phyloP scores from a whole-genome alignment of 108 stramenopile genomes.

The Pelagomonas calceolata region DNA sequence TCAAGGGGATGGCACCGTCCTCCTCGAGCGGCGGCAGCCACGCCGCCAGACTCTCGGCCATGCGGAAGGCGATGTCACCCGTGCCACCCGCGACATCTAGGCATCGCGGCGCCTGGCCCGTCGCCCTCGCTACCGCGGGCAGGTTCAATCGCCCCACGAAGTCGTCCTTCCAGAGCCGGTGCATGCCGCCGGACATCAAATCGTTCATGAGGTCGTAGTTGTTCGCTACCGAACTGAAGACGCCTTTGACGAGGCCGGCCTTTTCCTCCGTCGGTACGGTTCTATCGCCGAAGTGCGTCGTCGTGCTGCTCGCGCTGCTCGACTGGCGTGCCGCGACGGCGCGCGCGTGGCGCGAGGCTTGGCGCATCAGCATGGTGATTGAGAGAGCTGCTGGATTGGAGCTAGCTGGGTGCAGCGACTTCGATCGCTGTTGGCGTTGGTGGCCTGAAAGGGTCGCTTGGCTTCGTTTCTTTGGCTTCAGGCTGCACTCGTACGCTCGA shows the following conservation, averaged over 20 bases:
- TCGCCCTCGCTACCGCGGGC: background rate
- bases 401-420: too few relatives aligned
- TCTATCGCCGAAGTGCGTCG: constrained; percentile 23
- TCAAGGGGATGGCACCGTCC: constrained; percentile 38
- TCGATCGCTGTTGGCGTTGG: too few relatives aligned
- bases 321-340: too few relatives aligned
- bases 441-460: too few relatives aligned
- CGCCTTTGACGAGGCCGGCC: constrained; percentile 58
- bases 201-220: constrained; percentile 98
- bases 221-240: constrained; percentile 76
- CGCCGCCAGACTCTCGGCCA: constrained; percentile 39
- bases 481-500: too few relatives aligned
- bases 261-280: constrained; percentile 14
- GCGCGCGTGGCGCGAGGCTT: too few relatives aligned
- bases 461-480: too few relatives aligned
- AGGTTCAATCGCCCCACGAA: constrained; percentile 37
- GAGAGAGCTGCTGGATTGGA: too few relatives aligned
- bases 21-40: background rate
- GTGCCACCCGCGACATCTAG: constrained; percentile 97
- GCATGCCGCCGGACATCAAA: constrained; percentile 82
- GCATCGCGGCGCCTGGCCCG: constrained; percentile 11
- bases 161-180: constrained; percentile 94
- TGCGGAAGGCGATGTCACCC: constrained; percentile 92
- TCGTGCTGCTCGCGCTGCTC: too few relatives aligned
- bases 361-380: too few relatives aligned